These are phyloP conservation scores for Carallia pectinifolia DNA, from an alignment of 345 rosid genomes.

Conservation along the genomic window DNA sequence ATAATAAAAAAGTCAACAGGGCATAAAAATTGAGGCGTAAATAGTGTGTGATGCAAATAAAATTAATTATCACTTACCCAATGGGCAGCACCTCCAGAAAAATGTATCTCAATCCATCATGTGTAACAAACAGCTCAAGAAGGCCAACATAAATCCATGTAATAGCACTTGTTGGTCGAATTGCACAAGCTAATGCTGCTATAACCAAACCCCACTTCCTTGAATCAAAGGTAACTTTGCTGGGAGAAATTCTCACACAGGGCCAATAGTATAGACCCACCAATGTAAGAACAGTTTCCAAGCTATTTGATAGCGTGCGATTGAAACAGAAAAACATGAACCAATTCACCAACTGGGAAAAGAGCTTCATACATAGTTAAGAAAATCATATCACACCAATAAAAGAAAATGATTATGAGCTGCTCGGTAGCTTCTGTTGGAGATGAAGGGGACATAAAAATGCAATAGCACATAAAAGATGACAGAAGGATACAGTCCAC, in stretches of 20 bases:
- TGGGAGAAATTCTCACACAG: slow-evolving; percentile 53
- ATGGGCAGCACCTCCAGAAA: slow-evolving; percentile 60
- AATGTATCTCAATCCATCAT: slow-evolving; percentile 57
- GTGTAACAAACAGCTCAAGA: slow-evolving; percentile 58
- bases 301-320: slow-evolving; percentile 85
- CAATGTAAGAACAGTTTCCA: slow-evolving; percentile 88
- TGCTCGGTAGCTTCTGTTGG: neutral
- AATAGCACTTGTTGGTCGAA: slow-evolving; percentile 88
- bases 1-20: no score
- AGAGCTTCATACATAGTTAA: slow-evolving; percentile 60
- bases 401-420: slow-evolving; percentile 2
- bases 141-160: slow-evolving; percentile 85
- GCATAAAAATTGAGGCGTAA: no score
- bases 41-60: neutral
- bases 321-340: slow-evolving; percentile 84
- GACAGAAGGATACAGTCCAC: slow-evolving; percentile 84
- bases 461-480: neutral
- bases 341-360: slow-evolving; percentile 82
- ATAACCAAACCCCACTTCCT: slow-evolving; percentile 73
- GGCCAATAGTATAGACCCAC: slow-evolving; percentile 90
- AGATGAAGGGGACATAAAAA: neutral
- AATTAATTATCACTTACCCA: slow-evolving; percentile 55
- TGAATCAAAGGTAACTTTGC: slow-evolving; percentile 36
- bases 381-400: slow-evolving; percentile 26
- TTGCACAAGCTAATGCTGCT: slow-evolving; percentile 83